Base-by-base conservation (phyloP, 73 alveolate species). In the Paramecium sonneborni region DNA sequence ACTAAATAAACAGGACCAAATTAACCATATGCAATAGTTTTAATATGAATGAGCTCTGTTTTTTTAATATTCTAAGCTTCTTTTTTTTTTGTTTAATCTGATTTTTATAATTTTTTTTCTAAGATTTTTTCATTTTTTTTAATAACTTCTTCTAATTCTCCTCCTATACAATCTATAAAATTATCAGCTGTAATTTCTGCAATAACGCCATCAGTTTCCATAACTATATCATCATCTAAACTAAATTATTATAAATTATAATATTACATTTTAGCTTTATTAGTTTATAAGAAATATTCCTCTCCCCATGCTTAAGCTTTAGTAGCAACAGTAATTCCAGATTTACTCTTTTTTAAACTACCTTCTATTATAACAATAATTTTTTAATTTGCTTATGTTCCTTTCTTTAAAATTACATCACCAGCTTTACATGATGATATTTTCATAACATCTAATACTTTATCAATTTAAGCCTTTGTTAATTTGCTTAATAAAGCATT, bases 241-340 rank as follows among this genome's bases (percentile, higher is more conserved):
- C 86, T 86, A 57, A 58, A 30, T 46, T 2, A 12, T 46, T 46
- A n/a, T 86, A 1, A 0, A 30, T 30, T 7, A 21, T 28, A 15
- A 67, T 26, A 20, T 12, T 70, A 70, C 86, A 70, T 70, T 18
- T 70, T 70, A 28, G 86, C 46, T 35, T 86, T 86, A 86, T 86
- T 86, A 11, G 67, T 57, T 12, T 86, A 48, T 28, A 86, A 62
- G 86, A 86, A 57, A 57, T 86, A 86, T 35, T 86, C 93, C 23
- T 86, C 93, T 28, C 93, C 93, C 93, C 93, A 86, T 15, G 93
- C 93, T 58, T 86, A 46, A 35, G 93, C 93, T 21, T 86, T 86
- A 38, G 93, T 57, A 1, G 93, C 93, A 35, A 86, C 93, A 1
- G 86, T 57, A 41, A 86, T 86, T 21, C 93, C 93, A 32, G 86